phyloP scores from a whole-genome alignment of 257 asterid genomes.

The Solanum corneliomulleri region DNA sequence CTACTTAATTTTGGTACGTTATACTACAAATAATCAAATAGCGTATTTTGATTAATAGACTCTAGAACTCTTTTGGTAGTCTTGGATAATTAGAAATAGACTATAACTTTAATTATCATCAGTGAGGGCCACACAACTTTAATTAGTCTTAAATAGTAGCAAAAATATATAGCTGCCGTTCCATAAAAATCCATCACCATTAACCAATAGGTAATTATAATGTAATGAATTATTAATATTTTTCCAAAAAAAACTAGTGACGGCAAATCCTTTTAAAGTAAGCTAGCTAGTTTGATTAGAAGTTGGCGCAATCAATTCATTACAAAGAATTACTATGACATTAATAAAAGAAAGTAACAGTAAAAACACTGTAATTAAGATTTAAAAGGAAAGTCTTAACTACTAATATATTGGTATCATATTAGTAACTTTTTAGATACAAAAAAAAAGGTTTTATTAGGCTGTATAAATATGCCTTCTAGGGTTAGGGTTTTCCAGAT shows the following conservation, averaged over 20 bases:
- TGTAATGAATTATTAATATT: neutral
- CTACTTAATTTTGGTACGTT: slow-evolving; percentile 6
- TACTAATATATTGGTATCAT: neutral
- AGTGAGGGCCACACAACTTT: neutral
- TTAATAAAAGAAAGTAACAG: neutral
- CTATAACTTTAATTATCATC: neutral
- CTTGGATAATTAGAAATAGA: neutral
- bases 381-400: neutral
- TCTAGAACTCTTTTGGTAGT: neutral
- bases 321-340: neutral
- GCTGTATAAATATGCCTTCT: slow-evolving; percentile 38
- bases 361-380: neutral
- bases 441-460: neutral
- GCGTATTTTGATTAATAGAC: neutral
- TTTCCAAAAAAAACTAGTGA: neutral
- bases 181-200: neutral
- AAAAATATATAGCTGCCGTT: neutral
- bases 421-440: neutral
- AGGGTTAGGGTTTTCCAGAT: slow-evolving; percentile 52
- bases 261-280: neutral
- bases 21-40: neutral
- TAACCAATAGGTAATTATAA: neutral
- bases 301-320: slow-evolving; percentile 47
- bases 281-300: slow-evolving; percentile 7
- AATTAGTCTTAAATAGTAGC: neutral